Evolutionary conservation across 208 protist species (phyloP).

Genomic region (Sergeia podlipaevii): DNA sequence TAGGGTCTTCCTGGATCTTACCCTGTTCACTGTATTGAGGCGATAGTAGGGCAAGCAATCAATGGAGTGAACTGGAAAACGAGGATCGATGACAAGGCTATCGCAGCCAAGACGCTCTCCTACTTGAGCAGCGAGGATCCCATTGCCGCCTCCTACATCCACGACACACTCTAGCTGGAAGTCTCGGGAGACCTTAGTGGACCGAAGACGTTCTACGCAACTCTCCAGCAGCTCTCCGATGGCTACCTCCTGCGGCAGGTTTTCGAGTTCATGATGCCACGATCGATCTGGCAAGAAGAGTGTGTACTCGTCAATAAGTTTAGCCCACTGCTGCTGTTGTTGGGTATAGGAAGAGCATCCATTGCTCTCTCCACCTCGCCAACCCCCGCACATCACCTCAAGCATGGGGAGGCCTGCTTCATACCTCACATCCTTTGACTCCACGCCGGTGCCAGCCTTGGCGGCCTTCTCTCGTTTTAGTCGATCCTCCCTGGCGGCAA

Average conservation of each 20-base stretch:
- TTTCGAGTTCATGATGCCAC: slow-evolving; percentile 54
- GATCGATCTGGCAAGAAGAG: slow-evolving; percentile 48
- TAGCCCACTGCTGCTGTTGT: too few species aligned
- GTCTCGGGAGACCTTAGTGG: neutral
- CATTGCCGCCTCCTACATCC: slow-evolving; percentile 81
- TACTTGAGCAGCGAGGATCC: slow-evolving; percentile 66
- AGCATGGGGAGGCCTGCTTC: slow-evolving; percentile 27
- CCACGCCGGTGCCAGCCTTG: neutral
- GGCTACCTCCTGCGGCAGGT: slow-evolving; percentile 61
- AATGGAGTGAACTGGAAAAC: slow-evolving; percentile 63
- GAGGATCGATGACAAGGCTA: slow-evolving; percentile 66
- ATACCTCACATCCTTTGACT: slow-evolving; percentile 1
- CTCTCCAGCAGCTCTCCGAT: slow-evolving; percentile 41
- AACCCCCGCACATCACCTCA: slow-evolving; percentile 10
- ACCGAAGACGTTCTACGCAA: neutral
- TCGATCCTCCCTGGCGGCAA: neutral
- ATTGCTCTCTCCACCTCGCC: too few species aligned
- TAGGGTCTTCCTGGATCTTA: slow-evolving; percentile 24
- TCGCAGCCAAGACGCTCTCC: slow-evolving; percentile 58
- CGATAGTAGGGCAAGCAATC: slow-evolving; percentile 60
- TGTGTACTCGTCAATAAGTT: slow-evolving; percentile 47
- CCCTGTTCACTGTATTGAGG: slow-evolving; percentile 35
- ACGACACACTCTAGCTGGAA: slow-evolving; percentile 30
- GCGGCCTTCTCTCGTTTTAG: neutral
- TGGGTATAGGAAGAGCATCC: too few species aligned